phyloP scores from a whole-genome alignment of 2,329 filamentous ascomycete genomes.

The Bipolaris zeicola region DNA sequence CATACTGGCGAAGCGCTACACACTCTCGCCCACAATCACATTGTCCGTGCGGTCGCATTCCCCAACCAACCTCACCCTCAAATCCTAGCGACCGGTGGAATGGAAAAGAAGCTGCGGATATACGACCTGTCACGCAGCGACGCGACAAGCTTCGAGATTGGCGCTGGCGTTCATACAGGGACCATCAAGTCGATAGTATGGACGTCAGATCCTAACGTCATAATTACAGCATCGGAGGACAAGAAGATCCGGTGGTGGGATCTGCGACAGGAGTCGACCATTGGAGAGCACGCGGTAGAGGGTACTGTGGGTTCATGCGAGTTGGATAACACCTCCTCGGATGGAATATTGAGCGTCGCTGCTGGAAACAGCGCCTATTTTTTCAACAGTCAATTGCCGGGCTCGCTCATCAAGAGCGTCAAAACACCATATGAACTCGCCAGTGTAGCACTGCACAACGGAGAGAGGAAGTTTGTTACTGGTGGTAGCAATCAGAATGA shows the following conservation, averaged over 20 bases:
- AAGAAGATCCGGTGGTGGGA: constrained; percentile 96
- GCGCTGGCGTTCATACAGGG: constrained; percentile 78
- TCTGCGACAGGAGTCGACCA: constrained; percentile 73
- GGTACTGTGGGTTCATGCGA: constrained; percentile 92
- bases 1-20: constrained; percentile 88
- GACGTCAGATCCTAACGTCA: constrained; percentile 83
- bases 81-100: constrained; percentile 87
- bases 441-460: constrained; percentile 85
- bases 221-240: constrained; percentile 89
- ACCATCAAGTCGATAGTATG: constrained; percentile 97
- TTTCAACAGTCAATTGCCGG: constrained; percentile 77
- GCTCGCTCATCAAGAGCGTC: constrained; percentile 74
- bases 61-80: constrained; percentile 73
- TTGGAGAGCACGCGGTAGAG: constrained; percentile 79
- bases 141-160: constrained; percentile 78
- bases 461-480: constrained; percentile 81
- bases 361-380: constrained; percentile 96
- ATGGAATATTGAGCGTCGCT: constrained; percentile 82
- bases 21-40: constrained; percentile 89
- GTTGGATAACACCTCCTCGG: constrained; percentile 67
- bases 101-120: constrained; percentile 94
- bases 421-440: constrained; percentile 84
- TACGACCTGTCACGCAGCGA: constrained; percentile 77
- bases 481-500: constrained; percentile 78
- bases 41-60: constrained; percentile 92